Evolutionary conservation across 768 basidiomycete species (phyloP), one percentile per base, ranked within the genome.

Genomic region (Xerocomellus intermedius): DNA sequence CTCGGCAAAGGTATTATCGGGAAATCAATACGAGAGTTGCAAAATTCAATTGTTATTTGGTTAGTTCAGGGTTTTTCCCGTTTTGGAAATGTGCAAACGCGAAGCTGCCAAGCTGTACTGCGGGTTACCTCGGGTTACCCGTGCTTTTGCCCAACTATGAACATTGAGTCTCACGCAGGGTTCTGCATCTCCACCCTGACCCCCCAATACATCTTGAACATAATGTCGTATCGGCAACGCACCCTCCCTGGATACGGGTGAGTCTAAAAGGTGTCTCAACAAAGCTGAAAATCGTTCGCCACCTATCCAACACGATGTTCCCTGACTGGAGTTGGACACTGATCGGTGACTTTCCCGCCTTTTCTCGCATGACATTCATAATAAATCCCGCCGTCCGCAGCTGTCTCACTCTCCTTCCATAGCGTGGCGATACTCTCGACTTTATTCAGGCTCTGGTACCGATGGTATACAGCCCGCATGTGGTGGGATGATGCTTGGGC

Each of bases 401-500:
- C 33, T 12, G 17, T 52, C 14, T 55, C 59, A 4, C 35, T n/a
- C 13, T 55, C 55, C 33, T 63, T 68, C 33, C 66, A 66, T 33
- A 17, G 54, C 4, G 39, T 56, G 14, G 63, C 66, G 13, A 56
- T 66, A 45, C n/a, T 54, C 24, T 24, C 24, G 24, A 24, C 24
- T 4, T 4, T 24, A 24, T 24, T 24, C 24, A 24, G 65, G 33
- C 48, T 63, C 30, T 56, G 54, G 47, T 70, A 61, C 32, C 47
- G 56, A 44, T 65, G 55, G 63, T 37, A 54, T 42, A 60, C 39
- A 17, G 39, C 28, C 7, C 66, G 45, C 9, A 26, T 68, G 46
- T 64, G 65, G 66, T 68, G 67, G 61, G 66, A 68, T 22, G 69
- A 68, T 35, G 61, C 46, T 6, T 66, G 58, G 57, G 66, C 62